These are phyloP conservation scores for Phoenix dactylifera DNA, from an alignment of 176 grass and related monocot species.

Conservation along the genomic window DNA sequence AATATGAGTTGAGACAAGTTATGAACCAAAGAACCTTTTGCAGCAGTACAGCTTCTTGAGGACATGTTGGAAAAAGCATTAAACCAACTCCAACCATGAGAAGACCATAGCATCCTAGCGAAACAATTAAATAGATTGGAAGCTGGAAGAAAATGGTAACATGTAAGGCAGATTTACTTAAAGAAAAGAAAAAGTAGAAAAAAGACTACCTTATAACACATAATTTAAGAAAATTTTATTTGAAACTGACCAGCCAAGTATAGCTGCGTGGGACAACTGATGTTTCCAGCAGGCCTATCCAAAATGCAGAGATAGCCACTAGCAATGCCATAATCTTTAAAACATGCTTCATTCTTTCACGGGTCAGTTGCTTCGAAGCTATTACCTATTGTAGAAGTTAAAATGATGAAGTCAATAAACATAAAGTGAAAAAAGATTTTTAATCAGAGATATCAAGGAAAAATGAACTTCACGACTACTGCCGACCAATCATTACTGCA, in stretches of 20 bases:
- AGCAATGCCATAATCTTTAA: constrained; percentile 33
- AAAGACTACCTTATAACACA: too few species aligned
- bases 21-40: constrained; percentile 44
- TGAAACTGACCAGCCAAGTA: constrained; percentile 71
- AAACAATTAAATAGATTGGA: constrained; percentile 25
- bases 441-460: too few species aligned
- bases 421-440: too few species aligned
- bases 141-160: constrained; percentile 36
- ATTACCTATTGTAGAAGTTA: too few species aligned
- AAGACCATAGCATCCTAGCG: constrained; percentile 83
- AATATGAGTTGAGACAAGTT: too few species aligned
- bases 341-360: constrained; percentile 1
- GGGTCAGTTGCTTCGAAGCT: too few species aligned
- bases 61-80: constrained; percentile 89
- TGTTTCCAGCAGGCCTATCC: constrained; percentile 22
- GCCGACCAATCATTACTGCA: too few species aligned
- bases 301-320: constrained; percentile 38
- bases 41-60: constrained; percentile 66
- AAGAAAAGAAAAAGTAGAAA: neutral
- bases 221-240: neutral
- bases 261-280: constrained; percentile 46
- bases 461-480: too few species aligned
- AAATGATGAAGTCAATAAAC: too few species aligned
- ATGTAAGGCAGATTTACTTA: neutral
- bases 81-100: constrained; percentile 88